These are phyloP conservation scores for Mediolabrus comicus DNA, from an alignment of 108 stramenopile species.

Conservation along the genomic window DNA sequence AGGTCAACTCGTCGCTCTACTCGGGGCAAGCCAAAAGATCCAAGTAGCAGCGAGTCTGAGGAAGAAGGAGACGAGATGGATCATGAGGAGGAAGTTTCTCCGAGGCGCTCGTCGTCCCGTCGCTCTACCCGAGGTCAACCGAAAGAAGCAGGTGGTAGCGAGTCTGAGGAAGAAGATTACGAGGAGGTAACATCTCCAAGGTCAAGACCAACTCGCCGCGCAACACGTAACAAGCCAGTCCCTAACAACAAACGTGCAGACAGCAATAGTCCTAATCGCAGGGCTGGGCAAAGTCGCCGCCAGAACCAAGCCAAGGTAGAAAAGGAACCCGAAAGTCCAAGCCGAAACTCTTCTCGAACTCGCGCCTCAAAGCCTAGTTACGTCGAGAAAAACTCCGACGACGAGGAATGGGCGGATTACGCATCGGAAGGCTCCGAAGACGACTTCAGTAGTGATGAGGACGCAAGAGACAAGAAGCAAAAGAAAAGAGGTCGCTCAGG, in stretches of 20 bases:
- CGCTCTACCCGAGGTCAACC: too few species aligned
- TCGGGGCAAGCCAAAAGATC: background rate
- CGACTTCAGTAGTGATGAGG: slow-evolving; percentile 10
- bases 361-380: slow-evolving; percentile 19
- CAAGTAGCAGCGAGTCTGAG: background rate
- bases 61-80: background rate
- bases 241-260: background rate
- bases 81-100: background rate
- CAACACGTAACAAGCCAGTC: background rate
- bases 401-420: slow-evolving; percentile 4
- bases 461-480: background rate
- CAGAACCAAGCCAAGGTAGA: background rate
- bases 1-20: background rate
- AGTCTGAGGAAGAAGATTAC: background rate
- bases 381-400: slow-evolving; percentile 19
- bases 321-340: background rate
- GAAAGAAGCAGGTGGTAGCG: background rate
- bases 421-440: slow-evolving; percentile 19
- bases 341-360: slow-evolving; percentile 13
- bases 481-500: slow-evolving; percentile 4
- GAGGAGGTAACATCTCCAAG: background rate
- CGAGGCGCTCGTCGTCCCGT: too few species aligned
- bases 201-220: too few species aligned
- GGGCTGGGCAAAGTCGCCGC: background rate
- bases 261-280: background rate